Conservation (phyloP, 192 early-diverging fungal species). For the Powellomyces hirtus region DNA sequence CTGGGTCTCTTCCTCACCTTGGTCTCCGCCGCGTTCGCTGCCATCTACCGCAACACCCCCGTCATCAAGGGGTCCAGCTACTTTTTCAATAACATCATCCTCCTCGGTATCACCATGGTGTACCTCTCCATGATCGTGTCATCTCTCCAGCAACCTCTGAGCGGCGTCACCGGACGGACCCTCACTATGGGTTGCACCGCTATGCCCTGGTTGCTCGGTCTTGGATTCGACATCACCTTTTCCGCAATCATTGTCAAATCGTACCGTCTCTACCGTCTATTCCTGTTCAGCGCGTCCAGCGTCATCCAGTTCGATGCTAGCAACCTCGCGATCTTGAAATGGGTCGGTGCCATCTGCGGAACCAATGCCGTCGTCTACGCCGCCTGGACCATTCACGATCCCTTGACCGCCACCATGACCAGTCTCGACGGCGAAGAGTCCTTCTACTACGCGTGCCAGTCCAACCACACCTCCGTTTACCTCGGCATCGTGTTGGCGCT, state of each 20-base stretch:
- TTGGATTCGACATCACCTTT: slow-evolving; percentile 29
- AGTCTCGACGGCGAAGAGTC: slow-evolving; percentile 20
- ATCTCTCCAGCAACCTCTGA: slow-evolving; percentile 12
- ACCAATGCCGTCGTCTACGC: slow-evolving; percentile 16
- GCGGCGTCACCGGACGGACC: not conserved
- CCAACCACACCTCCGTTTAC: not conserved
- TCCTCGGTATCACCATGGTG: slow-evolving; percentile 12
- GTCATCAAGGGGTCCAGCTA: slow-evolving; percentile 25
- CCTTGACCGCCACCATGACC: slow-evolving; percentile 6
- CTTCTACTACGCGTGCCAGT: slow-evolving; percentile 20
- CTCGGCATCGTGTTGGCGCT: slow-evolving; percentile 8
- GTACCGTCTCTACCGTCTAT: slow-evolving; percentile 24
- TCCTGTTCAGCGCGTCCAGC: slow-evolving; percentile 13
- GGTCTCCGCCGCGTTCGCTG: slow-evolving; percentile 9
- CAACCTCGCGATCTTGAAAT: slow-evolving; percentile 23
- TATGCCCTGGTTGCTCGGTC: slow-evolving; percentile 26
- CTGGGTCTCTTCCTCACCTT: slow-evolving; percentile 3
- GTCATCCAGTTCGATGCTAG: slow-evolving; percentile 21
- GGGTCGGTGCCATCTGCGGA: slow-evolving; percentile 19
- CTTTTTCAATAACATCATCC: slow-evolving; percentile 29
- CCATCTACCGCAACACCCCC: slow-evolving; percentile 20
- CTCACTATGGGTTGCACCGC: slow-evolving; percentile 4
- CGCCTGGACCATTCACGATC: slow-evolving; percentile 19
- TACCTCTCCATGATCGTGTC: slow-evolving; percentile 14
- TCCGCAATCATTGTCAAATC: slow-evolving; percentile 27